Evolutionary conservation across 352 stramenopile species (phyloP), one percentile per base, ranked within the genome.

Genomic region (Phytophthora melonis): DNA sequence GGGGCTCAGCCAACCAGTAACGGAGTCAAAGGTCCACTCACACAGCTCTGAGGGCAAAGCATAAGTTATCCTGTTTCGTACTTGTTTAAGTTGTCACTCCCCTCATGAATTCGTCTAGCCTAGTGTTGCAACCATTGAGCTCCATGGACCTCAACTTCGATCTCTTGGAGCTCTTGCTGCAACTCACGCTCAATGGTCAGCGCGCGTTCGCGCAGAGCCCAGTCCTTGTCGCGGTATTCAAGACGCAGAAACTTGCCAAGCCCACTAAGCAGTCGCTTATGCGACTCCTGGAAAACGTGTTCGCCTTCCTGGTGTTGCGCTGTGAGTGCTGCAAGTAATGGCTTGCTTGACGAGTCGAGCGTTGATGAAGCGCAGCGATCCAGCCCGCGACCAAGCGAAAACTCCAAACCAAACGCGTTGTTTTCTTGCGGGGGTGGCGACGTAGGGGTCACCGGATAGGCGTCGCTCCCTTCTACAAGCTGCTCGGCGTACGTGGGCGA

Each of bases 241-340:
- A 94, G 63, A 6, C 86, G 84, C 41, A 94, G 72, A 57, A 92
- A 93, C 52, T 84, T 85, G 43, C 76, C 76, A 41, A 94, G 84
- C 19, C 74, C 80, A 36, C 63, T 70, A 39, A 90, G 80, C 25
- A 93, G 66, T n/a, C 74, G 80, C 19, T 80, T 80, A 23, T 88
- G 77, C 2, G 79, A 77, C 25, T 81, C 74, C 1, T 69, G 75
- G 7, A 94, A 75, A 16, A 79, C 56, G 10, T 77, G 68, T 54
- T 90, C 79, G 9, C 70, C 72, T 16, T 87, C 74, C 21, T 81
- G 71, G 45, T 86, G 87, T 56, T 83, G 80, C 18, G 53, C 56
- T 64, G 78, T 79, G 8, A 87, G 65, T 34, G 82, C 68, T 54
- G 70, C 68, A 23, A 88, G 54, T 32, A 80, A 61, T 9, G 62